phyloP scores from a whole-genome alignment of 2,329 filamentous ascomycete species.

The Monascus ruber region DNA sequence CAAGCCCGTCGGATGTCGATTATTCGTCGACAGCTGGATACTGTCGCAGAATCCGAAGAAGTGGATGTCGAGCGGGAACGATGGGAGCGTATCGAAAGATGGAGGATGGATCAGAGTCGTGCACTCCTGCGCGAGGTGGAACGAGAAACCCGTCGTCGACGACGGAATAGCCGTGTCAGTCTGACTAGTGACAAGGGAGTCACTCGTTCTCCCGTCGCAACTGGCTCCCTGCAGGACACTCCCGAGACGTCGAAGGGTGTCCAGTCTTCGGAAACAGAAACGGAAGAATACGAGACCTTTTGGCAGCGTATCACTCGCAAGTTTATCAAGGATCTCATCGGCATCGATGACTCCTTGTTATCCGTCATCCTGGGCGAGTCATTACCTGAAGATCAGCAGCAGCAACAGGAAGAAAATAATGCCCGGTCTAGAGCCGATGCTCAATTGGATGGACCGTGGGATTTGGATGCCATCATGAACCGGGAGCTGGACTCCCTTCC shows the following conservation, averaged over 20 bases:
- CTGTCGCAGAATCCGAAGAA: constrained; percentile 46
- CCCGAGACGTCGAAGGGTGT: constrained; percentile 46
- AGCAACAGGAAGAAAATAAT: constrained; percentile 4
- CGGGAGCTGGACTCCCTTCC: constrained; percentile 15
- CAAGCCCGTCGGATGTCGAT: constrained; percentile 43
- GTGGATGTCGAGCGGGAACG: constrained; percentile 57
- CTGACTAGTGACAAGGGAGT: constrained; percentile 7
- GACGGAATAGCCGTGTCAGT: constrained; percentile 30
- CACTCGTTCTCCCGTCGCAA: constrained; percentile 8
- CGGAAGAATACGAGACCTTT: constrained; percentile 53
- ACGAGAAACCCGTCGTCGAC: constrained; percentile 63
- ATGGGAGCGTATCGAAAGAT: constrained; percentile 75
- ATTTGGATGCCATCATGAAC: constrained; percentile 23
- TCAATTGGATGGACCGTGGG: constrained; percentile 21
- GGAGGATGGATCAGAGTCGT: constrained; percentile 82
- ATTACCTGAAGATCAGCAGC: constrained; percentile 38
- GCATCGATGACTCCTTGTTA: constrained; percentile 75
- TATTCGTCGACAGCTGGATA: constrained; percentile 46
- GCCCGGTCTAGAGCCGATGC: constrained; percentile 5
- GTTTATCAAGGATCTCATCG: constrained; percentile 80
- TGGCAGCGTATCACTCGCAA: constrained; percentile 73
- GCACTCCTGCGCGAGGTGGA: constrained; percentile 81
- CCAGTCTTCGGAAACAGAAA: constrained; percentile 26
- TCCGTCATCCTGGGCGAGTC: constrained; percentile 79
- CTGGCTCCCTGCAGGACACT: constrained; percentile 9